phyloP scores from a whole-genome alignment of 164 flowering plant species.

The Macadamia tetraphylla region DNA sequence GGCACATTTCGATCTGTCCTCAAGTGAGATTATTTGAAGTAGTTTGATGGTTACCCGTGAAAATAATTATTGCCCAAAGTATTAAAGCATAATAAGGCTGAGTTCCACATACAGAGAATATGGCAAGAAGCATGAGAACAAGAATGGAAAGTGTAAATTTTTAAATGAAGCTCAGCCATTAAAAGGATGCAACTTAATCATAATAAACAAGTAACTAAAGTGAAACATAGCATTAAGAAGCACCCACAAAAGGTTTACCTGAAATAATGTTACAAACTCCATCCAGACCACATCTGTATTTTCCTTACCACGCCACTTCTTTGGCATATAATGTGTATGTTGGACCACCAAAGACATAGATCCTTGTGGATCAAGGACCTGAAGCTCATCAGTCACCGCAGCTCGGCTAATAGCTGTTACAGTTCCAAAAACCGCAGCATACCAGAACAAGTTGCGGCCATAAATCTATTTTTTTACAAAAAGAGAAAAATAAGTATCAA shows the following conservation, averaged over 20 bases:
- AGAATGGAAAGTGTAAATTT: too few species aligned
- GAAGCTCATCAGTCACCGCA: slow-evolving; percentile 68
- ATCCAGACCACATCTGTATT: slow-evolving; percentile 62
- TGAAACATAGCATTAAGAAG: not conserved
- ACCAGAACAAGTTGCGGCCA: slow-evolving; percentile 97
- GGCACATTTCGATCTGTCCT: too few species aligned
- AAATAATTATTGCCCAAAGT: too few species aligned
- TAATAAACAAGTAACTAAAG: too few species aligned
- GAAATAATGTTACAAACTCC: slow-evolving; percentile 90
- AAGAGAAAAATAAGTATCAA: not conserved
- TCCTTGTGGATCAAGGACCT: slow-evolving; percentile 88
- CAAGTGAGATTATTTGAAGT: too few species aligned
- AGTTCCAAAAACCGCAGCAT: slow-evolving; percentile 94
- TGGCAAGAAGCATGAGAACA: too few species aligned
- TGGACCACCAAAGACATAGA: slow-evolving; percentile 87
- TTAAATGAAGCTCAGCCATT: too few species aligned
- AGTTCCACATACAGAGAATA: too few species aligned
- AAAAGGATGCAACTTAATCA: too few species aligned
- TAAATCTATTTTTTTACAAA: slow-evolving; percentile 52
- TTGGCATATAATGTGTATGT: slow-evolving; percentile 93
- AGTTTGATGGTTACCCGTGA: too few species aligned
- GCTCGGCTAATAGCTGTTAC: slow-evolving; percentile 94
- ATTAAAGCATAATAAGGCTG: too few species aligned
- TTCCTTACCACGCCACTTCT: slow-evolving; percentile 94
- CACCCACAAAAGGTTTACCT: slow-evolving; percentile 39